Evolutionary conservation across 805 yeast genomes (phyloP), one percentile per base, ranked within the genome.

Genomic region (Kluyveromyces wickerhamii): DNA sequence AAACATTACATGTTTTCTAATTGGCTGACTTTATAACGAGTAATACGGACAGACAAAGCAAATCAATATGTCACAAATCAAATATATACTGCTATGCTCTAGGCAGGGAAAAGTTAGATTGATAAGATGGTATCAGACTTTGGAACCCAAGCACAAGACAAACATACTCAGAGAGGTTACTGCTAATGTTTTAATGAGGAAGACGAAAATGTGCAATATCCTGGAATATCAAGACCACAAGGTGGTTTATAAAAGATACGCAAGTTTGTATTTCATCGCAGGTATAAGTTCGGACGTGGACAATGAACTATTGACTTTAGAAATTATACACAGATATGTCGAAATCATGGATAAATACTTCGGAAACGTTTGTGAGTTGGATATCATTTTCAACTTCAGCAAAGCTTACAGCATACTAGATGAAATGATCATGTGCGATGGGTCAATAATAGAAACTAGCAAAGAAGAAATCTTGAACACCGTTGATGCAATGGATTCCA

Each of bases 271-370:
- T 49, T 92, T 92, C 60, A 72, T 92, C 31, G 81, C 85, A 24
- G 96, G 95, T 0, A 75, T 88, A 18, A 47, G 48, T 7, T 44
- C 48, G 6, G 54, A 48, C 12, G 39, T 37, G 2, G 92, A 82
- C 34, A 92, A 92, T 57, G 98, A 92, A 56, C 67, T 92, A 43
- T 60, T 85, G 36, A 78, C 94, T 1, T 65, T 92, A 37, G 98
- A 92, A 51, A 65, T 82, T 12, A 79, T 92, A 34, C 98, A 92
- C 57, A 69, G 96, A 41, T 92, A 79, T 56, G 98, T 92, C 26
- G 98, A 92, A 58, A 87, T 85, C 44, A 86, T 92, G 96, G 98
- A 92, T 65, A 80, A 82, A 48, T 77, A 87, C 40, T 92, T 85
- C 54, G 96, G 96, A 9, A 89, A 86, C 52, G 98, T 92, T 12